Base-by-base conservation (phyloP, 2,329 filamentous ascomycete genomes). In the Colletotrichum neosansevieriae region DNA sequence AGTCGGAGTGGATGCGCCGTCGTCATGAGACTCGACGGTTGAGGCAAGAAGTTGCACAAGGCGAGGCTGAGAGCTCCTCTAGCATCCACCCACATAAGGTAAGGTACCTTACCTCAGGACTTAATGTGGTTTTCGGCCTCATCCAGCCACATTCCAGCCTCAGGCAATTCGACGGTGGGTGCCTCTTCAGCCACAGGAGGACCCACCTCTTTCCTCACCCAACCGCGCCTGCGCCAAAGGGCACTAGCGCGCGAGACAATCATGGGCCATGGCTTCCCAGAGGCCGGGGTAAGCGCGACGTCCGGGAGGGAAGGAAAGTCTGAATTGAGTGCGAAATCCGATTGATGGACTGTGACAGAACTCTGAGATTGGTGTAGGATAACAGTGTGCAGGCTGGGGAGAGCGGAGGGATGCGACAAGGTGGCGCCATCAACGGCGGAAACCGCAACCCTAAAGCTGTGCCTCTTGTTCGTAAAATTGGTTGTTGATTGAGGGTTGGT, bases 31-130 rank as follows among this genome's bases (percentile, higher is more conserved):
- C 67, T 69, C 63, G 57, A 63, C 51, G 63, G 63, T 42, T 61
- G 44, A 44, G 49, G 58, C 58, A 58, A 66, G 56, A 70, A 53
- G 57, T 66, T 65, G 66, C 57, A 42, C 65, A 58, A 66, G 59
- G 49, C 69, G 54, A 71, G 69, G 69, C 69, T 71, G 69, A 71
- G 54, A 51, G 58, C 58, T 50, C 67, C 29, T 29, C 29, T 2
- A 29, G 29, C 29, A 29, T 29, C 29, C 29, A 29, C 24, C 24
- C 1, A 29, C 24, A 6, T 29, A n/a, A n/a, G n/a, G n/a, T n/a
- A n/a, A n/a, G n/a, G n/a, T n/a, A n/a, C n/a, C n/a, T n/a, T n/a
- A 29, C 4, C 24, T 29, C 4, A 29, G 24, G 24, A 29, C 24
- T 6, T 29, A 1, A 45, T 45, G 50, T 29, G 62, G 69, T 56